A percentile compares a stretch with the other conserved stretches of the same genome.
Conservation (phyloP, 176 grass and related monocot species). For the Areca catechu region DNA sequence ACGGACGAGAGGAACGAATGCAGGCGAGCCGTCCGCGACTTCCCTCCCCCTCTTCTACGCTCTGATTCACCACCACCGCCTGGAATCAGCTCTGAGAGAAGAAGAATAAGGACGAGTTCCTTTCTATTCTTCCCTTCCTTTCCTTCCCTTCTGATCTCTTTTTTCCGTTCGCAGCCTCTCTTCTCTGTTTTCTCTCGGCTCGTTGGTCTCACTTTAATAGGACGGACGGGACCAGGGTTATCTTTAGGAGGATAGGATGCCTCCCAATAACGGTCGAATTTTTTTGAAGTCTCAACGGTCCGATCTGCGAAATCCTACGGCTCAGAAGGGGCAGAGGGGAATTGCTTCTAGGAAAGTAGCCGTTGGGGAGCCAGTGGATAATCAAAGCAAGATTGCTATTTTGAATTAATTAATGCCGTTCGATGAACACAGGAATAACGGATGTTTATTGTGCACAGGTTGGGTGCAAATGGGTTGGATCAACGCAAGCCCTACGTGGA, state of each 20-base stretch:
- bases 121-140: not conserved
- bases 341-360: slow-evolving; percentile 23
- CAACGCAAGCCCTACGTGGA: too few species aligned
- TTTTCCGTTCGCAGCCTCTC: not conserved
- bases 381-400: too few species aligned
- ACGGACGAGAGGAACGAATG: slow-evolving; percentile 57
- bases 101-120: slow-evolving; percentile 1
- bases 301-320: slow-evolving; percentile 34
- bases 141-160: slow-evolving; percentile 5
- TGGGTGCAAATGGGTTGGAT: too few species aligned
- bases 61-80: slow-evolving; percentile 39
- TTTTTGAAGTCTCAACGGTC: slow-evolving; percentile 55
- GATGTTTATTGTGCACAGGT: too few species aligned
- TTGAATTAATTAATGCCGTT: too few species aligned
- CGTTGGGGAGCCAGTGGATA: slow-evolving; percentile 24
- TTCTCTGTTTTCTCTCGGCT: not conserved
- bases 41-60: slow-evolving; percentile 42
- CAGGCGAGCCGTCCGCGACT: slow-evolving; percentile 37
- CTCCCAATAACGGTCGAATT: slow-evolving; percentile 54
- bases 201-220: slow-evolving; percentile 17
- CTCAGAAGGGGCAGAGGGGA: not conserved
- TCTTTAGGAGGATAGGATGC: slow-evolving; percentile 2
- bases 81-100: slow-evolving; percentile 19
- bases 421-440: too few species aligned
- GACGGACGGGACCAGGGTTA: not conserved